Conservation (phyloP, 1,284 basidiomycete genomes). For the Cryptococcus maquisensis region DNA sequence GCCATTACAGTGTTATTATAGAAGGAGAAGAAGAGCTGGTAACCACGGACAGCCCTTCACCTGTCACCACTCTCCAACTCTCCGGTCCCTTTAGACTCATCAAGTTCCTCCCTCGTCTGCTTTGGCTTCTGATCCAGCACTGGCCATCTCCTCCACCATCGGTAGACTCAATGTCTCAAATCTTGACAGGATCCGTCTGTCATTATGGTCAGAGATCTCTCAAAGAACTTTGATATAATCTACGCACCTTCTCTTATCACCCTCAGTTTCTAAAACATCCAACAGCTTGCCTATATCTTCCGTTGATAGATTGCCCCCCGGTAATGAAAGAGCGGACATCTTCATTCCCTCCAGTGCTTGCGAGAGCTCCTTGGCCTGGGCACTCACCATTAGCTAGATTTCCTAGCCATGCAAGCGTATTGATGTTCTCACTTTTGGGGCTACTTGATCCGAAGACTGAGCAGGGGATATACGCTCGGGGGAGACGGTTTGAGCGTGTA, state of each 20-base stretch:
- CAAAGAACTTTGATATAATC: not conserved
- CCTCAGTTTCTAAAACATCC: constrained; percentile 17
- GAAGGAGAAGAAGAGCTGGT: too few species aligned
- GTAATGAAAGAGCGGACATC: constrained; percentile 17
- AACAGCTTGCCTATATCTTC: constrained; percentile 14
- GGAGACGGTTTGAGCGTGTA: constrained; percentile 10
- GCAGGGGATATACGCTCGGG: constrained; percentile 4
- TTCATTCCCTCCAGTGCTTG: constrained; percentile 21
- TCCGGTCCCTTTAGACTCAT: too few species aligned
- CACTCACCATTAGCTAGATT: not conserved
- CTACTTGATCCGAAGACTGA: constrained; percentile 13
- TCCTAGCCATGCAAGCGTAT: not conserved
- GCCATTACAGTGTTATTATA: too few species aligned
- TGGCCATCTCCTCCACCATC: not conserved
- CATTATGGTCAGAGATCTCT: not conserved
- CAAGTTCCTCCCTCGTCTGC: not conserved
- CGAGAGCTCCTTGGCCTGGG: constrained; percentile 24
- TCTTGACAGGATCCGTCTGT: not conserved
- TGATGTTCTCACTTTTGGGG: constrained; percentile 7
- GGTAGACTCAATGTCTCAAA: not conserved
- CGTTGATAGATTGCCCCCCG: constrained; percentile 24
- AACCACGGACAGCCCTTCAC: too few species aligned
- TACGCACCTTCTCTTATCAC: constrained; percentile 24
- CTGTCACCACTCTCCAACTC: too few species aligned
- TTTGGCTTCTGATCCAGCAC: not conserved